phyloP scores from a whole-genome alignment of 2,329 filamentous ascomycete species.

The Rutstroemia sydowiana region DNA sequence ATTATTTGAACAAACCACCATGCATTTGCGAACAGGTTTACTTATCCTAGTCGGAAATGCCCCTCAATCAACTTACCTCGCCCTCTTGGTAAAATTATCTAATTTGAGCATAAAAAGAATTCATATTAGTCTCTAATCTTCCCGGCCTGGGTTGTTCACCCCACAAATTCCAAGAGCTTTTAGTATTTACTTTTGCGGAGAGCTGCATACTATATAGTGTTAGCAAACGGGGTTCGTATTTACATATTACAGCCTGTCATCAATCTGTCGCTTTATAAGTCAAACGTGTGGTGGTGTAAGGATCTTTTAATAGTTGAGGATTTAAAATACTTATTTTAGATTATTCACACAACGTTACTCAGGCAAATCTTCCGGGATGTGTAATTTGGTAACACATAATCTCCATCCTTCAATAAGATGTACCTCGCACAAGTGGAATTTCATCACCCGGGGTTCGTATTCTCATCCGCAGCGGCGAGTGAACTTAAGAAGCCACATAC shows the following conservation, averaged over 20 bases:
- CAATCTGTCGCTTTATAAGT: not conserved
- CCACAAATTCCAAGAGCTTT: too few species aligned
- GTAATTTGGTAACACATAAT: not conserved
- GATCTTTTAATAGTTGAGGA: not conserved
- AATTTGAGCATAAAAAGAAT: too few species aligned
- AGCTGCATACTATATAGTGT: too few species aligned
- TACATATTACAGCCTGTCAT: too few species aligned
- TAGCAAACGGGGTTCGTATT: too few species aligned
- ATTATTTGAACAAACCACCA: constrained; percentile 5
- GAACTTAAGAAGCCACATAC: not conserved
- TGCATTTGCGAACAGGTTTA: too few species aligned
- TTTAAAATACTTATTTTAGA: too few species aligned
- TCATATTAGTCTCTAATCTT: too few species aligned
- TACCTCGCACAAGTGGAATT: constrained; percentile 3
- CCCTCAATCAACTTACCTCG: too few species aligned
- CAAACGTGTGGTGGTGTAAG: not conserved
- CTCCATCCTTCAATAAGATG: constrained; percentile 4
- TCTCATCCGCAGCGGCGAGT: constrained; percentile 9
- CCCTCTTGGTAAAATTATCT: too few species aligned
- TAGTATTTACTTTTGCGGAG: too few species aligned
- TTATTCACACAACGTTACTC: constrained; percentile 1
- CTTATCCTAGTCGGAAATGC: not conserved
- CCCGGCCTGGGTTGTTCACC: too few species aligned
- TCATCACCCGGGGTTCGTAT: constrained; percentile 7
- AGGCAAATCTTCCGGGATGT: constrained; percentile 3